Percentiles rank a stretch among this genome's conserved stretches.
Conservation (phyloP, 2,329 filamentous ascomycete genomes). For the Phyllosticta paracitricarpa region DNA sequence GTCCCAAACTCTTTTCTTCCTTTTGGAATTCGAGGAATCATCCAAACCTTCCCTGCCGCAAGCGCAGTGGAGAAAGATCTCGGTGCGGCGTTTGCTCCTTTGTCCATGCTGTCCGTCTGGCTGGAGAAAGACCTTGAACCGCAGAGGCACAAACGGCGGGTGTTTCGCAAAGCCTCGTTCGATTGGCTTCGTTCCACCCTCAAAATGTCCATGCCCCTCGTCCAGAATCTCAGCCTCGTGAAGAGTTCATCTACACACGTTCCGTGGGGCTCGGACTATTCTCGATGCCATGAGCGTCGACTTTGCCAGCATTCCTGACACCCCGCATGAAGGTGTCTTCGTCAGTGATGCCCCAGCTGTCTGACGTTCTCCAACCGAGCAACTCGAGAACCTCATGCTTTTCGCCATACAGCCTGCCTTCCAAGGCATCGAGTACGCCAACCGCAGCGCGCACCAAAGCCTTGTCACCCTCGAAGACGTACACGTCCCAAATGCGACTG, state of each 20-base stretch:
- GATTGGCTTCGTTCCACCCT: neutral
- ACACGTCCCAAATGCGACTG: conserved; percentile 69
- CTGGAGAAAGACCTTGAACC: neutral
- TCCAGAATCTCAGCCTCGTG: neutral
- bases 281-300: conserved; percentile 3
- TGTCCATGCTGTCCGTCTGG: neutral
- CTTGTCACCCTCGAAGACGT: conserved; percentile 70
- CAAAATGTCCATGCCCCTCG: neutral
- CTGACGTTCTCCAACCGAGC: conserved; percentile 29
- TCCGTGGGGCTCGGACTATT: neutral
- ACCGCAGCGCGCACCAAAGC: conserved; percentile 62
- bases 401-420: conserved; percentile 40
- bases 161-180: neutral
- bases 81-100: neutral
- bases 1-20: neutral
- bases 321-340: conserved; percentile 32
- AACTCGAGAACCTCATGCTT: conserved; percentile 34
- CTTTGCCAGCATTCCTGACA: conserved; percentile 28
- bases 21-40: neutral
- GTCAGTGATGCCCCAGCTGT: conserved; percentile 21
- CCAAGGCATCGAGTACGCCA: conserved; percentile 48
- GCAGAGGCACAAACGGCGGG: neutral
- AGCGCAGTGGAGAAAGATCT: neutral
- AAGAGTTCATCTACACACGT: neutral
- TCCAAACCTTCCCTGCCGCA: neutral